Conservation (phyloP, 257 asterid species). For the Solanum clarkiae region DNA sequence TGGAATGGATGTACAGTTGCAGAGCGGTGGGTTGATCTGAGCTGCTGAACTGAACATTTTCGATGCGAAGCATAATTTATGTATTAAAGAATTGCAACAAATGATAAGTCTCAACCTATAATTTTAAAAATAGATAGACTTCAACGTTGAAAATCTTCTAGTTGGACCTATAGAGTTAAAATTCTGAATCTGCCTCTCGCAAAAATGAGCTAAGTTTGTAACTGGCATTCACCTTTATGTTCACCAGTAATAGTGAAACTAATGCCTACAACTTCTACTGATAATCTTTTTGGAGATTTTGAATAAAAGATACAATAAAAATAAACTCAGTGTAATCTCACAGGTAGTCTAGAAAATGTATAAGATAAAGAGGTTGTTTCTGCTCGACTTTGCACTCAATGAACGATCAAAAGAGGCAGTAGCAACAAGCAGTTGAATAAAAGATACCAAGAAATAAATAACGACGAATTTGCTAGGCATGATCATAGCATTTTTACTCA, state of each 20-base stretch:
- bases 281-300: no score
- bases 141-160: neutral
- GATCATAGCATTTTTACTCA: neutral
- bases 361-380: no score
- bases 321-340: no score
- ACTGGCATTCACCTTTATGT: no score
- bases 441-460: neutral
- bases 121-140: neutral
- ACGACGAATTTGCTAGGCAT: neutral
- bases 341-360: no score
- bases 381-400: no score
- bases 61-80: neutral
- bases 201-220: neutral
- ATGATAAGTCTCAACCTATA: neutral
- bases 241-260: no score
- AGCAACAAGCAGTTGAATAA: neutral
- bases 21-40: neutral
- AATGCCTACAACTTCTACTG: no score
- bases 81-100: neutral
- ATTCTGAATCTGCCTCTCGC: neutral
- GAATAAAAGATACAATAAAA: no score
- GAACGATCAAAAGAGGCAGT: no score
- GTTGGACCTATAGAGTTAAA: neutral
- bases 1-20: neutral
- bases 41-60: neutral